Conservation (phyloP, 805 yeast species). For the Candida namnaoensis region DNA sequence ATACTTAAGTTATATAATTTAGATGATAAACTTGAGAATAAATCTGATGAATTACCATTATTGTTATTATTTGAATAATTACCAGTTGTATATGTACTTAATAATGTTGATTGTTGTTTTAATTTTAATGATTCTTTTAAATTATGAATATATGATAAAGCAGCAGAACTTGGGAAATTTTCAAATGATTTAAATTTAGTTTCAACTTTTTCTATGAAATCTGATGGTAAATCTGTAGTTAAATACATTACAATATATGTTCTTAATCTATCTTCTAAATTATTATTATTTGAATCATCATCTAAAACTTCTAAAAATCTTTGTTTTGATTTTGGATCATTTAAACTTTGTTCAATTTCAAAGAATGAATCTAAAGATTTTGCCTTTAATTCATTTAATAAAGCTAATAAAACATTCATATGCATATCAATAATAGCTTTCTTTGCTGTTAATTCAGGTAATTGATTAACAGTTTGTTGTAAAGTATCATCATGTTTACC, state of each 20-base stretch:
- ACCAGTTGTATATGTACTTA: constrained; percentile 23
- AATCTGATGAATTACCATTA: constrained; percentile 35
- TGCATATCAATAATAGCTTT: constrained; percentile 90
- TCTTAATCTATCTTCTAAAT: constrained; percentile 78
- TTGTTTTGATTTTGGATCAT: constrained; percentile 42
- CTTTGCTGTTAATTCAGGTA: constrained; percentile 87
- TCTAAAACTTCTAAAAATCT: constrained; percentile 54
- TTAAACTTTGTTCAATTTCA: constrained; percentile 84
- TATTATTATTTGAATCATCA: constrained; percentile 39
- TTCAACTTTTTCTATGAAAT: constrained; percentile 54
- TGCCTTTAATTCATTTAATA: constrained; percentile 77
- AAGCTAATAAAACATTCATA: constrained; percentile 85
- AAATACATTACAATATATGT: constrained; percentile 77
- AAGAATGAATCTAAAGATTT: constrained; percentile 84
- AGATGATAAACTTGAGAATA: constrained; percentile 67
- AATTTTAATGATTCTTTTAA: constrained; percentile 70
- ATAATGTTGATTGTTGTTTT: constrained; percentile 27
- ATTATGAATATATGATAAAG: constrained; percentile 69
- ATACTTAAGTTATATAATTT: constrained; percentile 65
- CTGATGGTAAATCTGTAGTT: constrained; percentile 38
- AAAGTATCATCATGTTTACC: constrained; percentile 47
- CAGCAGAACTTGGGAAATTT: constrained; percentile 46
- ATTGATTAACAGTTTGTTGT: constrained; percentile 79
- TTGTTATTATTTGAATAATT: constrained; percentile 13
- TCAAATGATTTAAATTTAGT: constrained; percentile 43